A percentile compares a stretch with the other conserved stretches of the same genome.
These are phyloP conservation scores for Linnemannia zychae DNA, from an alignment of 192 early-diverging fungal genomes.

Conservation along the genomic window DNA sequence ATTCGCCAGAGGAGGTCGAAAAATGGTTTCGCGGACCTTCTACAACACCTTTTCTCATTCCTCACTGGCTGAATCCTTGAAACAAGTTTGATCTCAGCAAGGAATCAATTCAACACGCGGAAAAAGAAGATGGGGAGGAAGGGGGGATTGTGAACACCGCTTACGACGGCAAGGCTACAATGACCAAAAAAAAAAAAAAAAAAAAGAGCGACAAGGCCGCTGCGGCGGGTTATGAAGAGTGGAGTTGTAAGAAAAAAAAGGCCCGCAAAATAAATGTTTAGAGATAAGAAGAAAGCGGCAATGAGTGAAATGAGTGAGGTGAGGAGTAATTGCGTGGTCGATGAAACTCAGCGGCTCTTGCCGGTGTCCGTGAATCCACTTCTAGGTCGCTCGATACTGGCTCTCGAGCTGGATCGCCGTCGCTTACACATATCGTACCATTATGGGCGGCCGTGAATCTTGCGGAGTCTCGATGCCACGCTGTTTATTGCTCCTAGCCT, in stretches of 20 bases:
- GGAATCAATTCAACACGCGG: constrained; percentile 11
- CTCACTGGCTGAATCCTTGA: not conserved
- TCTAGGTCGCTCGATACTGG: not conserved
- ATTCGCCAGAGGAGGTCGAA: constrained; percentile 42
- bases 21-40: constrained; percentile 17
- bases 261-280: not conserved
- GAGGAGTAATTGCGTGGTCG: not conserved
- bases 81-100: constrained; percentile 36
- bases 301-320: not conserved
- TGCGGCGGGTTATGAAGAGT: not conserved
- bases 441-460: not conserved
- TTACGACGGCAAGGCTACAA: not conserved
- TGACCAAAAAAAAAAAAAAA: not conserved
- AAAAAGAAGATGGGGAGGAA: constrained; percentile 1
- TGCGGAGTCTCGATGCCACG: constrained; percentile 8
- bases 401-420: not conserved
- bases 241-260: not conserved
- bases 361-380: not conserved
- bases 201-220: constrained; percentile 1
- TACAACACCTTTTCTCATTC: not conserved
- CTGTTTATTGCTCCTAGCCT: too few relatives aligned
- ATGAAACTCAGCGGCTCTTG: not conserved
- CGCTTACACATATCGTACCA: not conserved
- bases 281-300: constrained; percentile 1
- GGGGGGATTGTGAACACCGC: not conserved